These are phyloP conservation scores for Diaporthe nobilis DNA, from an alignment of 2,329 filamentous ascomycete species.

Conservation along the genomic window DNA sequence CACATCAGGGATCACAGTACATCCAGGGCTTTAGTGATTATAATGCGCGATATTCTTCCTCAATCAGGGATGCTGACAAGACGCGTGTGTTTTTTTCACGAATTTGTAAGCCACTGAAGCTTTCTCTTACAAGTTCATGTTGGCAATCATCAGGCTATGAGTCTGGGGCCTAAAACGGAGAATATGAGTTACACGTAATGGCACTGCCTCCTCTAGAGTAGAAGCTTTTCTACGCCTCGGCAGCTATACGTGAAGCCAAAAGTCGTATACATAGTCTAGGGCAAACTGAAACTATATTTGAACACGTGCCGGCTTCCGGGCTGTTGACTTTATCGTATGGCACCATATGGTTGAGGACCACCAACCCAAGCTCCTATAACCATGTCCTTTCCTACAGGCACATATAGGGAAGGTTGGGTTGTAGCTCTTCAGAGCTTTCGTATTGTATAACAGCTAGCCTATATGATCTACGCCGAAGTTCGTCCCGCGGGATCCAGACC, in stretches of 20 bases:
- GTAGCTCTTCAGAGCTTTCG: conserved; percentile 3
- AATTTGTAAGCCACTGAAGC: neutral
- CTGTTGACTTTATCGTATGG: neutral
- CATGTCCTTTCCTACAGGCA: neutral
- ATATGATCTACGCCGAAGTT: conserved; percentile 28
- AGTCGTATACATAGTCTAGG: neutral
- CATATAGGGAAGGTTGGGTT: neutral
- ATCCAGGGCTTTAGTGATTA: neutral
- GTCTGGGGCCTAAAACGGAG: neutral
- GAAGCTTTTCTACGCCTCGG: neutral
- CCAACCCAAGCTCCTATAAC: neutral
- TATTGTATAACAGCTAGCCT: conserved; percentile 1
- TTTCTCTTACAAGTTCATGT: neutral
- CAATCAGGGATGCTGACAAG: neutral
- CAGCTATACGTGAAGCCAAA: neutral
- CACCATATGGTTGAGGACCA: neutral
- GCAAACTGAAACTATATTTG: neutral
- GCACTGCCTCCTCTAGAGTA: neutral
- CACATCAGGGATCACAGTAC: neutral
- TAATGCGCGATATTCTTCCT: neutral
- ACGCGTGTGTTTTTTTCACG: neutral
- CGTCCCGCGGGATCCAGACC: conserved; percentile 16
- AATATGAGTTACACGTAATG: neutral
- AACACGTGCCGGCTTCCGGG: neutral
- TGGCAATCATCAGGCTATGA: neutral